Base-by-base conservation (phyloP, 1,139 yeast genomes). In the Geotrichum histeridarum region DNA sequence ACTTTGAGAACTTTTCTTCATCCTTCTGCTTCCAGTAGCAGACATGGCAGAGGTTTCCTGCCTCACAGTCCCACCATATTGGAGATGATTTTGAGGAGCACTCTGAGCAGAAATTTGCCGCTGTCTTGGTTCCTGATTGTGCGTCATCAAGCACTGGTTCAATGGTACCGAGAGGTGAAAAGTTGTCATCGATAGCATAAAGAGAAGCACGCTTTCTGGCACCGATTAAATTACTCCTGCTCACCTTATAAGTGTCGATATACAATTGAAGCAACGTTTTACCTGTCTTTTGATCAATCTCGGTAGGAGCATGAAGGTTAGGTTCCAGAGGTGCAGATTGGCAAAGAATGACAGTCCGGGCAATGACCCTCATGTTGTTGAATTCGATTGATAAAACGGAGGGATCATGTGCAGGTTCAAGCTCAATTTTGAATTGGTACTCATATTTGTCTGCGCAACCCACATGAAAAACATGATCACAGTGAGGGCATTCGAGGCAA, bases 391-490 rank as follows among this genome's bases (percentile, higher is more conserved):
- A 55, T 15, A 65, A 59, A 33, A 68, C 60, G 14, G 51, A 51
- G 7, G 55, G 62, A 49, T 58, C 58, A 17, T 60, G 56, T 7
- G 57, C 53, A 32, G 57, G 56, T 53, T 62, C 52, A 2, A 70
- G 48, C 22, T 63, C 63, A 46, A 73, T 67, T 4, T 75, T 75
- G 50, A 73, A 63, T 8, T 55, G 53, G 54, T 59, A 70, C 11
- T 64, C 62, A 8, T 58, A 51, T 18, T 57, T 59, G 15, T 63
- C 82, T 2, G 87, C 90, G 72, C 96, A 88, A 0, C 86, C 84
- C 0, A 81, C 74, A 68, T 88, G 96, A 54, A 73, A 73, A 4
- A 63, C 57, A 2, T 65, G 64, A 0, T 65, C 58, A 59, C 86
- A 82, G 2, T 68, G 54, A 8, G 69, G 67, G 64, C 86, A 82